These are phyloP conservation scores for Ambrosiella xylebori DNA, from an alignment of 2,329 filamentous ascomycete species.

Conservation along the genomic window DNA sequence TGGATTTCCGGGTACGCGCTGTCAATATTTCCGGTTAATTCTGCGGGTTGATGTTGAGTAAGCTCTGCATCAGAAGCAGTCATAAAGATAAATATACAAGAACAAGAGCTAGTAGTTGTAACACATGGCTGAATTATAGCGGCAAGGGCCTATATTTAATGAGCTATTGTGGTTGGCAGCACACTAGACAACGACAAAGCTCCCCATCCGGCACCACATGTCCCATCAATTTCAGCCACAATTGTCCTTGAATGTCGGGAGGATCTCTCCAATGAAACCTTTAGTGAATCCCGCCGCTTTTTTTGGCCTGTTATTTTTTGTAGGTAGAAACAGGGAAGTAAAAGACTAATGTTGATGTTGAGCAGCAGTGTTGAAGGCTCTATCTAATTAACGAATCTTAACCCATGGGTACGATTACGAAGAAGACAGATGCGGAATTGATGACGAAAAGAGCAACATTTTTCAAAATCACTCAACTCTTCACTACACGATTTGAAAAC, in stretches of 20 bases:
- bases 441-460: neutral
- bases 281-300: neutral
- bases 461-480: too few species aligned
- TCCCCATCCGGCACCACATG: neutral
- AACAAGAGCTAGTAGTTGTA: neutral
- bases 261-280: neutral
- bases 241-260: neutral
- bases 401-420: constrained; percentile 1
- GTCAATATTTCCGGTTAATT: neutral
- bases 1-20: neutral
- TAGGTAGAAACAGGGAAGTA: neutral
- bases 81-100: neutral
- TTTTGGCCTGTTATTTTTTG: neutral
- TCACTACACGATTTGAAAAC: neutral
- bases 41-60: neutral
- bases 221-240: neutral
- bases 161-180: neutral
- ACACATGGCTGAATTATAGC: neutral
- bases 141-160: neutral
- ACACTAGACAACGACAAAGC: neutral
- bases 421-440: neutral
- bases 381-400: neutral
- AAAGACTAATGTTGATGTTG: neutral
- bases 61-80: neutral
- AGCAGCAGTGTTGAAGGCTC: neutral